Evolutionary conservation across 1,139 yeast genomes (phyloP).

Genomic region (Blastobotrys arbuscula): DNA sequence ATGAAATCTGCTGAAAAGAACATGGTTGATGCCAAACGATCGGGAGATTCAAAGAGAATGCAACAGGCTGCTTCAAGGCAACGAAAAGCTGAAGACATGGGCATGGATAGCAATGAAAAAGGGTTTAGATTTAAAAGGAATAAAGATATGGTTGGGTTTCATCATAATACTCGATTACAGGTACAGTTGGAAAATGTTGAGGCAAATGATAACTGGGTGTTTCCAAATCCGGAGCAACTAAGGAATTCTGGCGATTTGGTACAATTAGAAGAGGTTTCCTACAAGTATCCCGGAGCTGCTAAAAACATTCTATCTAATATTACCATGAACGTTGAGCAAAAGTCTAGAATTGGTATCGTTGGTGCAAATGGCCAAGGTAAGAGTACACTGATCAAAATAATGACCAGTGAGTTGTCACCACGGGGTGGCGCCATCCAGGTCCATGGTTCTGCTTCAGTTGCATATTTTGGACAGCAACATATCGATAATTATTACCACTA

Average conservation of each 20-base stretch:
- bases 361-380: slow-evolving; percentile 99
- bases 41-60: slow-evolving; percentile 13
- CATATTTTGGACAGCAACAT: slow-evolving; percentile 11
- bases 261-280: slow-evolving; percentile 5
- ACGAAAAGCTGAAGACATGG: slow-evolving; percentile 10
- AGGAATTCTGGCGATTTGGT: slow-evolving; percentile 3
- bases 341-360: slow-evolving; percentile 60
- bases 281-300: neutral
- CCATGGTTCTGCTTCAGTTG: slow-evolving; percentile 5
- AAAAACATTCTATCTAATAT: neutral
- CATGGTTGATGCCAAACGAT: slow-evolving; percentile 10
- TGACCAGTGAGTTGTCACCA: slow-evolving; percentile 6
- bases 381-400: slow-evolving; percentile 53
- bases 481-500: slow-evolving; percentile 3
- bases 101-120: slow-evolving; percentile 6
- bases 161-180: slow-evolving; percentile 5
- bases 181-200: slow-evolving; percentile 9
- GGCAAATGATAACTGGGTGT: slow-evolving; percentile 3
- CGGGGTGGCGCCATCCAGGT: slow-evolving; percentile 3
- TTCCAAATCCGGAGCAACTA: slow-evolving; percentile 7
- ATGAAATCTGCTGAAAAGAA: slow-evolving; percentile 7
- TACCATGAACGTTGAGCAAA: slow-evolving; percentile 7
- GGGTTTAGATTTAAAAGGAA: slow-evolving; percentile 12
- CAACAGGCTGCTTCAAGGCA: slow-evolving; percentile 10
- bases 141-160: slow-evolving; percentile 10